These are phyloP conservation scores for Stephanodiscus minutulus DNA, from an alignment of 108 stramenopile species.

Conservation along the genomic window DNA sequence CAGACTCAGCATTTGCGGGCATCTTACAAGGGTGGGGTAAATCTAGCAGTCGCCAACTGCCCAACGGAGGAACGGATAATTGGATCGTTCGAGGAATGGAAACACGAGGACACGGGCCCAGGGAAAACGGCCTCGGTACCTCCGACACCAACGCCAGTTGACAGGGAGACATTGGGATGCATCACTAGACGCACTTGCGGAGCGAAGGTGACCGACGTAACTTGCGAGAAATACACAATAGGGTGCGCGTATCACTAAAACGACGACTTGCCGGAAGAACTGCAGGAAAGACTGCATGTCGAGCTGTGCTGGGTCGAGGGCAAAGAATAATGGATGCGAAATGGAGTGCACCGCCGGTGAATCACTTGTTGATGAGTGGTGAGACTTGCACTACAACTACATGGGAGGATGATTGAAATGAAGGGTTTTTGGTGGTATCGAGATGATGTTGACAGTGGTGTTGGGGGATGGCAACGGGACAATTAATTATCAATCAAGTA, in stretches of 20 bases:
- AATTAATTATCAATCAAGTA: too few species aligned
- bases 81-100: background rate
- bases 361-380: background rate
- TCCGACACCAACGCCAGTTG: background rate
- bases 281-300: background rate
- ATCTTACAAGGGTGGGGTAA: background rate
- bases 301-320: background rate
- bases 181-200: background rate
- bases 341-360: background rate
- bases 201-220: background rate
- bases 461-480: too few species aligned
- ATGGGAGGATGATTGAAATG: background rate
- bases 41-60: background rate
- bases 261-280: background rate
- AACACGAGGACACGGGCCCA: background rate
- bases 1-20: background rate
- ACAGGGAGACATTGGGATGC: background rate
- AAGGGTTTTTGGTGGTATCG: background rate
- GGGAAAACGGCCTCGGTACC: background rate
- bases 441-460: background rate
- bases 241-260: background rate
- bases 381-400: too few species aligned
- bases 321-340: background rate
- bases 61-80: background rate
- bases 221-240: background rate